Base-by-base conservation (phyloP, 306 rosid species). In the Carpinus viminea region DNA sequence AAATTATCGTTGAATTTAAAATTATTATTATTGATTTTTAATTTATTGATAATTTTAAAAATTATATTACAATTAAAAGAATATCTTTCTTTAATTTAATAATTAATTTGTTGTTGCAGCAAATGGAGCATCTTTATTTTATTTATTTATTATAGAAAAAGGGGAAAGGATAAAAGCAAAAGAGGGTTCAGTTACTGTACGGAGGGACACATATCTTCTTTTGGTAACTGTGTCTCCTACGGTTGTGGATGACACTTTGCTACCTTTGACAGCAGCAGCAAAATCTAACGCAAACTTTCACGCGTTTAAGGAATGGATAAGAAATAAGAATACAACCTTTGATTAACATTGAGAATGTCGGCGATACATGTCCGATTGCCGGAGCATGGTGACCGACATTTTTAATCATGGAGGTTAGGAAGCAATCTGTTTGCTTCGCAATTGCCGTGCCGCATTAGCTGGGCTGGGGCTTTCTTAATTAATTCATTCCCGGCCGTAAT, bases 331-430 rank as follows among this genome's bases (percentile, higher is more conserved):
- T 38, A 45, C n/a, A 50, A 75, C 38, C 61, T 64, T 17, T 31
- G 70, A 65, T 43, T 51, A 50, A 43, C 55, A 73, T 48, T 64
- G 50, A 52, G 70, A 70, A 57, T 78, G 81, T 71, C 62, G 62
- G 81, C 72, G 52, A 71, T 78, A 46, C 62, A 78, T 46, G 26
- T 12, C 76, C 66, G 34, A 21, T 41, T 60, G 64, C 77, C 64
- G 85, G 79, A 78, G 76, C 72, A 73, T 68, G 82, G 72, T 74
- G 2, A 76, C 79, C 82, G 76, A 78, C 85, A 82, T 21, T 77
- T 77, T 77, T 36, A 48, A 70, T 50, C 62, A 55, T 15, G 57
- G 70, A 77, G 31, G 79, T 47, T 50, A 46, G 56, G 62, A 11
- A 74, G 34, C 65, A 36, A 78, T 82, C 79, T 73, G 38, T 34